Percentiles rank a stretch among this genome's conserved stretches.
phyloP scores from a whole-genome alignment of 139 green algal species.

The Pseudopediastrum boryanum region DNA sequence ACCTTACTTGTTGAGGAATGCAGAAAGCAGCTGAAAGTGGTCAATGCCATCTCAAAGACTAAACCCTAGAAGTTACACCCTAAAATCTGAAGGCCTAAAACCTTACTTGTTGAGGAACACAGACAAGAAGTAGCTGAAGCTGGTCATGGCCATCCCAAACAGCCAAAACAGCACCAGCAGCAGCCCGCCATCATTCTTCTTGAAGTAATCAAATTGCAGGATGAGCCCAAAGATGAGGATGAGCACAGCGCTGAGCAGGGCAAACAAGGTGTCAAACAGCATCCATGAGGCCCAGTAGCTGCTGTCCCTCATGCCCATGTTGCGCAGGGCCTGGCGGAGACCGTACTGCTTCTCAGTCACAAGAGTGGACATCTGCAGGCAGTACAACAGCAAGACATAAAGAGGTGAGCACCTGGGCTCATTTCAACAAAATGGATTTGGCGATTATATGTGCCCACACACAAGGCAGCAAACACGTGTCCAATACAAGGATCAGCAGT shows the following conservation, averaged over 20 bases:
- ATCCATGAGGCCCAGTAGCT: constrained; percentile 91
- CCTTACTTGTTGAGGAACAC: constrained; percentile 75
- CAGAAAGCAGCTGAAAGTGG: too few species aligned
- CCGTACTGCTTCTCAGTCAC: constrained; percentile 79
- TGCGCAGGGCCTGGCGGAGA: constrained; percentile 83
- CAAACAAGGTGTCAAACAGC: constrained; percentile 54
- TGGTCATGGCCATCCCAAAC: constrained; percentile 82
- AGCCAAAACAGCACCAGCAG: constrained; percentile 93
- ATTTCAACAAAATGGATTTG: too few species aligned
- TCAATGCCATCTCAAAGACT: too few species aligned
- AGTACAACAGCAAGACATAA: background rate
- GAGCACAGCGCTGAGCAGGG: constrained; percentile 61
- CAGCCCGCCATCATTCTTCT: constrained; percentile 79
- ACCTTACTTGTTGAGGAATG: too few species aligned
- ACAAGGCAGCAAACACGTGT: too few species aligned
- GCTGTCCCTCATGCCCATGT: constrained; percentile 86
- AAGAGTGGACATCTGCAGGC: constrained; percentile 60
- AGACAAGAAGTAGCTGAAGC: constrained; percentile 77
- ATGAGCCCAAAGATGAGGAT: constrained; percentile 55
- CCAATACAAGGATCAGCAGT: too few species aligned
- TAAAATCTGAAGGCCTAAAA: too few species aligned
- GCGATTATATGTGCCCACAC: too few species aligned
- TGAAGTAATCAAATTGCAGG: constrained; percentile 47
- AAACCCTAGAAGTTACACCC: too few species aligned
- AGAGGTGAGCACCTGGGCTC: too few species aligned